A percentile compares a stretch with the other conserved stretches of the same genome.
Evolutionary conservation across 768 basidiomycete genomes (phyloP).

Genomic region (Mycena filopes): DNA sequence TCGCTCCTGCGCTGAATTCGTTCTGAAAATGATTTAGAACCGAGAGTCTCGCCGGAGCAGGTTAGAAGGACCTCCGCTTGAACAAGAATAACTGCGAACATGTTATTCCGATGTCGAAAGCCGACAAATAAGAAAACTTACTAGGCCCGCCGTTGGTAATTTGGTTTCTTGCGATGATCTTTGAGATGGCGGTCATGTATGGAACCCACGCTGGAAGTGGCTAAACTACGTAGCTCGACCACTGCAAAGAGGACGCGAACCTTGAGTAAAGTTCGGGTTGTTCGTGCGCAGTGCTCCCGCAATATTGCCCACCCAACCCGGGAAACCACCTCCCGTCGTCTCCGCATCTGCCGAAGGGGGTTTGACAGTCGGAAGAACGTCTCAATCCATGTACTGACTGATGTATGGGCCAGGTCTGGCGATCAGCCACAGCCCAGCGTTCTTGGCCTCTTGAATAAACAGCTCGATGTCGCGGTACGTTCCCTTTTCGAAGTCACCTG

Average conservation of each 20-base stretch:
- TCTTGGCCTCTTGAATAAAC: slow-evolving; percentile 62
- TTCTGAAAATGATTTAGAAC: slow-evolving; percentile 40
- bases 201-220: slow-evolving; percentile 58
- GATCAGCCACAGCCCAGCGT: slow-evolving; percentile 66
- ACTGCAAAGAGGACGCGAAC: slow-evolving; percentile 37
- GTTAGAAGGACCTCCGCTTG: slow-evolving; percentile 53
- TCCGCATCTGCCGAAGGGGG: slow-evolving; percentile 50
- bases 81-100: slow-evolving; percentile 53
- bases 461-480: slow-evolving; percentile 64
- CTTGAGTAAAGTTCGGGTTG: slow-evolving; percentile 58
- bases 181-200: slow-evolving; percentile 62
- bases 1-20: slow-evolving; percentile 58
- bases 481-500: slow-evolving; percentile 55
- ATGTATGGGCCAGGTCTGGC: slow-evolving; percentile 67
- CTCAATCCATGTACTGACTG: slow-evolving; percentile 43
- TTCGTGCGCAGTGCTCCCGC: slow-evolving; percentile 51
- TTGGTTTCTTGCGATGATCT: slow-evolving; percentile 63
- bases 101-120: neutral
- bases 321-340: slow-evolving; percentile 67
- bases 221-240: neutral
- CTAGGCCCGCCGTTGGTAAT: slow-evolving; percentile 71
- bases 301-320: slow-evolving; percentile 68
- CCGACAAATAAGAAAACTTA: slow-evolving; percentile 32
- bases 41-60: neutral
- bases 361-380: neutral